Evolutionary conservation across 2,329 filamentous ascomycete genomes (phyloP), one percentile per base, ranked within the genome.

Genomic region (Colletotrichum acutatum): DNA sequence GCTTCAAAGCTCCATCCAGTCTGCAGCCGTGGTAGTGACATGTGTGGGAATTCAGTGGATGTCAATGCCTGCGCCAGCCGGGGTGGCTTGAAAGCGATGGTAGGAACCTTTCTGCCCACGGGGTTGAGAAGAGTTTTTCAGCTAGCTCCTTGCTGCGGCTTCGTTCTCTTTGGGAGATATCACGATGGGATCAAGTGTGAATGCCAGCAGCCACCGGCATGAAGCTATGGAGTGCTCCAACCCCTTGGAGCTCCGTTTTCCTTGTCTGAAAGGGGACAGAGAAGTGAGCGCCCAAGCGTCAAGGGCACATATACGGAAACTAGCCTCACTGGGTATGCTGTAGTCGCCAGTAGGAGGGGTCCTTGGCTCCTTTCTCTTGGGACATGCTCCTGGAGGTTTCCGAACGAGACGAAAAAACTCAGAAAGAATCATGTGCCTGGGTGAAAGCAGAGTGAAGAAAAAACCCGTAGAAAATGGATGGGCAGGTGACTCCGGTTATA

Each of bases 11-110:
- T n/a, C 59, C 24, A 24, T 30, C 52, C 62, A n/a, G 52, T 56
- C 52, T 65, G 66, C 70, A 70, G 60, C 54, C 16, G 32, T 72
- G 65, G 58, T 58, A 64, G 57, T 63, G 65, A 63, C 69, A 69
- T 72, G 64, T 72, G 59, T 63, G 64, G 59, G n/a, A n/a, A 66
- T 53, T 30, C 37, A 57, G 65, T 68, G 69, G 69, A 69, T 37
- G n/a, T 26, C 34, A 28, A 5, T 14, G 28, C 14, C 32, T 11
- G 7, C 56, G 12, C 16, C 22, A 46, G 24, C 19, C 61, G 62
- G 30, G 65, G 57, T 34, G 24, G 37, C 37, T 42, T 16, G n/a
- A 8, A 8, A 26, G 26, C n/a, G 53, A 42, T 34, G 46, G 9
- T 57, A n/a, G 42, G 42, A n/a, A n/a, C n/a, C 42, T 16, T 16